phyloP scores from a whole-genome alignment of 2,329 filamentous ascomycete species.

The Leptographium radiaticola region DNA sequence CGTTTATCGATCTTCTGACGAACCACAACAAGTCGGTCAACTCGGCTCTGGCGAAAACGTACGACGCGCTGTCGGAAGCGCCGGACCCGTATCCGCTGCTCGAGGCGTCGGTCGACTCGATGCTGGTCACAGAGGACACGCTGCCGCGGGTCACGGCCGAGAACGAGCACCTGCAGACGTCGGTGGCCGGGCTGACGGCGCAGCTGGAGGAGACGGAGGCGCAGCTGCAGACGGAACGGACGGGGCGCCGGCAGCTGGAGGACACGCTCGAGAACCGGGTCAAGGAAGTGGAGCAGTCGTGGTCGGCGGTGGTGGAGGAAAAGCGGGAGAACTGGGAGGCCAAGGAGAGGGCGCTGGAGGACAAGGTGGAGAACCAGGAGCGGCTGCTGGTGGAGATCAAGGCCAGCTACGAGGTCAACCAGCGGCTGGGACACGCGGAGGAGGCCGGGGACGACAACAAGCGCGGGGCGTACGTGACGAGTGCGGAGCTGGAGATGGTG shows the following conservation, averaged over 20 bases:
- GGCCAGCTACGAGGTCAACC: constrained; percentile 92
- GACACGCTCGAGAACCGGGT: constrained; percentile 64
- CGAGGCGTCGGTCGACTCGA: constrained; percentile 89
- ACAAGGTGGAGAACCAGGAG: constrained; percentile 91
- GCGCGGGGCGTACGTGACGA: constrained; percentile 49
- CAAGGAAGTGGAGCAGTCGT: constrained; percentile 81
- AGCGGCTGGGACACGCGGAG: constrained; percentile 66
- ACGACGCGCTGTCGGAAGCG: constrained; percentile 86
- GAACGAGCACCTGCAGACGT: constrained; percentile 75
- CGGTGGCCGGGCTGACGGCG: constrained; percentile 57
- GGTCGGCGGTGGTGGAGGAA: constrained; percentile 80
- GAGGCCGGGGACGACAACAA: constrained; percentile 20
- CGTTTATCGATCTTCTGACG: constrained; percentile 90
- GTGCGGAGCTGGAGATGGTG: constrained; percentile 87
- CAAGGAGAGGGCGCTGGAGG: constrained; percentile 77
- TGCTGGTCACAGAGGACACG: constrained; percentile 84
- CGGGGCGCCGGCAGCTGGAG: constrained; percentile 61
- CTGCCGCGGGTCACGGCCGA: constrained; percentile 81
- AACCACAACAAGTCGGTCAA: constrained; percentile 93
- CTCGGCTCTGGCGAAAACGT: constrained; percentile 82
- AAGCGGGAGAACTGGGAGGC: constrained; percentile 94
- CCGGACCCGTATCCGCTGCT: constrained; percentile 93
- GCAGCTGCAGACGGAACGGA: constrained; percentile 65
- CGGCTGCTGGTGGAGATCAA: constrained; percentile 87
- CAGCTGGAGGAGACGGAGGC: constrained; percentile 77